These are phyloP conservation scores for Pichia gijzeniarum DNA, from an alignment of 805 yeast species.

Conservation along the genomic window DNA sequence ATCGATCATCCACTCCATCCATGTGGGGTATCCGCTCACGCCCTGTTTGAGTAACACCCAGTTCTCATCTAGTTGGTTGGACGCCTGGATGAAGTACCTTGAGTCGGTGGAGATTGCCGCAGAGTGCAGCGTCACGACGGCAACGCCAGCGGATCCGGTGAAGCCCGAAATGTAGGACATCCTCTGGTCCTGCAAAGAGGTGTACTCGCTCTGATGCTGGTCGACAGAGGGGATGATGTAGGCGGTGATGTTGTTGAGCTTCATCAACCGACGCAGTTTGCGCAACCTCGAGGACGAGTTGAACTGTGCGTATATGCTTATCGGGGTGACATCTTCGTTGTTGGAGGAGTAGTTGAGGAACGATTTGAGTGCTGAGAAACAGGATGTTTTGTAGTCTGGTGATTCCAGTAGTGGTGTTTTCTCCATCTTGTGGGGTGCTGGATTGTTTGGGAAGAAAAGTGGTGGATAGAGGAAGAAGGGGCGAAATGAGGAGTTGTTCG, in stretches of 20 bases:
- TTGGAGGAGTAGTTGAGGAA: neutral
- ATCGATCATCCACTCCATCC: conserved; percentile 74
- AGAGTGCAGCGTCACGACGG: conserved; percentile 61
- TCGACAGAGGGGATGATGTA: conserved; percentile 71
- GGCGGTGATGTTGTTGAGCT: conserved; percentile 25
- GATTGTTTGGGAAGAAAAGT: neutral
- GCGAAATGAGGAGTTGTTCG: no score
- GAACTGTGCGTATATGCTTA: conserved; percentile 9
- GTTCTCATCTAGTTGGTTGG: conserved; percentile 65
- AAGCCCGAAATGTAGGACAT: conserved; percentile 81
- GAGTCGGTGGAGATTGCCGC: conserved; percentile 93
- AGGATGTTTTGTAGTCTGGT: conserved; percentile 11
- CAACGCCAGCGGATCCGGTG: conserved; percentile 91
- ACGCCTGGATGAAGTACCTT: conserved; percentile 88
- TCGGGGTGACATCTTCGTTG: neutral
- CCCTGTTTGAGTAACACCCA: conserved; percentile 86
- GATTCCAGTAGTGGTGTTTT: conserved; percentile 2
- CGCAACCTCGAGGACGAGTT: conserved; percentile 33
- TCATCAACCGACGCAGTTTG: conserved; percentile 40
- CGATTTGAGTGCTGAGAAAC: conserved; percentile 8
- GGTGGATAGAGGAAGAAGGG: neutral
- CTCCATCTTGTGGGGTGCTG: neutral
- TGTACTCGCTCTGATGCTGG: conserved; percentile 90
- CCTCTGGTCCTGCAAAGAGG: conserved; percentile 73
- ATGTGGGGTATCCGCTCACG: conserved; percentile 45